phyloP scores from a whole-genome alignment of 495 filamentous ascomycete genomes.

The Neurospora cerealis region DNA sequence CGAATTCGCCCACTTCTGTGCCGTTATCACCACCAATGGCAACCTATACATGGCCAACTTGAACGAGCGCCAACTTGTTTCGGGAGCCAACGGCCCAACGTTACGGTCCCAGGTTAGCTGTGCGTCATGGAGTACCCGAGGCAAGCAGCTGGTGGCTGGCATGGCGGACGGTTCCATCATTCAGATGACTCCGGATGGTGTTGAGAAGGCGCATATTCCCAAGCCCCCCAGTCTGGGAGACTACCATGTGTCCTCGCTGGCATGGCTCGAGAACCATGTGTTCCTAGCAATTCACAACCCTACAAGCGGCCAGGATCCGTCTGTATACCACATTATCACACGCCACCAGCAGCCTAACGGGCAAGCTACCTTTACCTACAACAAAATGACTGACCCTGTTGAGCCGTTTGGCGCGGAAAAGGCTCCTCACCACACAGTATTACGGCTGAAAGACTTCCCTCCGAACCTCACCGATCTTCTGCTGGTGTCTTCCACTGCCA shows the following conservation, averaged over 20 bases:
- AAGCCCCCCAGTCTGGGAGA: constrained; percentile 59
- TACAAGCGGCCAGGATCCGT: constrained; percentile 45
- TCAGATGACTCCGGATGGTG: constrained; percentile 76
- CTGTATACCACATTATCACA: constrained; percentile 66
- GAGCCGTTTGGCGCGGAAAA: constrained; percentile 56
- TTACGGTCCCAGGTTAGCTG: constrained; percentile 70
- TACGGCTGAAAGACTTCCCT: constrained; percentile 64
- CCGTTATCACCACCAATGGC: constrained; percentile 68
- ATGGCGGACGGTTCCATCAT: constrained; percentile 68
- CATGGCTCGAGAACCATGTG: constrained; percentile 81
- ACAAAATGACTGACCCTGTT: constrained; percentile 62
- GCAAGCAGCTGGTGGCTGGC: constrained; percentile 88
- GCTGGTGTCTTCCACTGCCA: constrained; percentile 71
- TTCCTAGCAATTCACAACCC: constrained; percentile 69
- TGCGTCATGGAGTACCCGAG: constrained; percentile 82
- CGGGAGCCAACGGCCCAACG: constrained; percentile 52
- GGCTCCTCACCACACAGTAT: constrained; percentile 65
- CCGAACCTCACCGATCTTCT: constrained; percentile 71
- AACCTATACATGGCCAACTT: constrained; percentile 78
- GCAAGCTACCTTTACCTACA: constrained; percentile 47
- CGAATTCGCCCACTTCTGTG: constrained; percentile 54
- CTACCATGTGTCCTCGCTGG: constrained; percentile 70
- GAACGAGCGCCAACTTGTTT: constrained; percentile 47
- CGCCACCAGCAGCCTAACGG: constrained; percentile 41
- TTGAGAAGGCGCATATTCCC: constrained; percentile 65